Percentiles rank a stretch among this genome's conserved stretches.
phyloP scores from a whole-genome alignment of 306 rosid species.

The Styphnolobium japonicum region DNA sequence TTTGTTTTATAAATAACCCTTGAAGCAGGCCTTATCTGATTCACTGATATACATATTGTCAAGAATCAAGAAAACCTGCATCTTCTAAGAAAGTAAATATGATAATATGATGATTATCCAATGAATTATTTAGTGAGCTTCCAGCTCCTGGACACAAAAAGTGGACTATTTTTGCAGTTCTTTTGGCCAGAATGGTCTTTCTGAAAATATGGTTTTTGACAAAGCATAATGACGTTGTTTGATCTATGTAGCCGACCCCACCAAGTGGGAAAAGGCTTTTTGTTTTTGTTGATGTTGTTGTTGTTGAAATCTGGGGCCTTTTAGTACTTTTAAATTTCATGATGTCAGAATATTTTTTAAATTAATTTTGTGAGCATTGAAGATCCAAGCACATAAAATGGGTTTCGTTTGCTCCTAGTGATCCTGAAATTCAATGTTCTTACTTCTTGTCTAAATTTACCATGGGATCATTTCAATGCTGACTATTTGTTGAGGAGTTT shows the following conservation, averaged over 20 bases:
- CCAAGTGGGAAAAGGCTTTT: too few species aligned
- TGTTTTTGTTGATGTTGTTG: too few species aligned
- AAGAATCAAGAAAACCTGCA: constrained; percentile 5
- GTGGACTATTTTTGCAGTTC: neutral
- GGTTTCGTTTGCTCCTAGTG: neutral
- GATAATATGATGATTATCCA: neutral
- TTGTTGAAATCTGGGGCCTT: neutral
- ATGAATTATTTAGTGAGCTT: neutral
- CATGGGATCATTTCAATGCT: neutral
- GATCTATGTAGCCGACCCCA: too few species aligned
- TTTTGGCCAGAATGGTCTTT: neutral
- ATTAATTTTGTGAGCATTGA: neutral
- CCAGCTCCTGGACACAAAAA: neutral
- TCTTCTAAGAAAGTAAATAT: neutral
- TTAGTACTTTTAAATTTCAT: neutral
- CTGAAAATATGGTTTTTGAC: too few species aligned
- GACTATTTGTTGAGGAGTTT: neutral
- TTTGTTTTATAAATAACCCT: neutral
- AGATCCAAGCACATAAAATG: neutral
- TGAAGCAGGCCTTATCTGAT: neutral
- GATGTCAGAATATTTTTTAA: neutral
- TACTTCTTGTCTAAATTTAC: neutral
- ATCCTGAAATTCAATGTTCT: neutral
- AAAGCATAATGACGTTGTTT: too few species aligned
- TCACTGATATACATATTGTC: neutral